phyloP scores from a whole-genome alignment of 805 yeast genomes.

The Ogataea pini region DNA sequence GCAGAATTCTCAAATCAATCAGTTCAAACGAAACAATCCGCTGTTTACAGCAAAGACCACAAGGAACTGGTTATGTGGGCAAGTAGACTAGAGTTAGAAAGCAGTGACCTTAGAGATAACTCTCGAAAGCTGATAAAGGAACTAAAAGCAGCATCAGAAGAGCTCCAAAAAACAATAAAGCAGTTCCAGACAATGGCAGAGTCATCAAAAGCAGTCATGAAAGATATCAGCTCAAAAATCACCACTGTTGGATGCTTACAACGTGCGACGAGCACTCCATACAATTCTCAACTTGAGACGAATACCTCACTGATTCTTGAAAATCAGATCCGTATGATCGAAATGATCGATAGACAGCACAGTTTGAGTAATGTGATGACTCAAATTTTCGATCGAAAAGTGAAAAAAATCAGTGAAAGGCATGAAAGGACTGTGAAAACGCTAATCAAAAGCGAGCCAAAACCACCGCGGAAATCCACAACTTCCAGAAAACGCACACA shows the following conservation, averaged over 20 bases:
- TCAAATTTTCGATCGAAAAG: neutral
- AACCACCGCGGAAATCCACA: neutral
- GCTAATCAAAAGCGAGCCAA: neutral
- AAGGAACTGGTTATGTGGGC: slow-evolving; percentile 49
- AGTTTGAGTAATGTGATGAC: neutral
- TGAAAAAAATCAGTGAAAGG: neutral
- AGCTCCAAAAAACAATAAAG: slow-evolving; percentile 9
- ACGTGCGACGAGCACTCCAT: neutral
- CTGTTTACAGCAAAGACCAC: slow-evolving; percentile 19
- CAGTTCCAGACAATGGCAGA: slow-evolving; percentile 11
- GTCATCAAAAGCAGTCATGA: slow-evolving; percentile 14
- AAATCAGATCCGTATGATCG: slow-evolving; percentile 16
- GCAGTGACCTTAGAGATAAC: slow-evolving; percentile 42
- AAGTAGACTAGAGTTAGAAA: slow-evolving; percentile 49
- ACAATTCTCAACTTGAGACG: slow-evolving; percentile 8
- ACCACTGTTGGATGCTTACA: slow-evolving; percentile 7
- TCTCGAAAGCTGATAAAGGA: slow-evolving; percentile 21
- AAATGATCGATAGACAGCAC: slow-evolving; percentile 7
- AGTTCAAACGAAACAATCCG: neutral
- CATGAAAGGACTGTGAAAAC: neutral
- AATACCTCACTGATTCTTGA: slow-evolving; percentile 14
- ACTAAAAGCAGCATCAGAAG: slow-evolving; percentile 14
- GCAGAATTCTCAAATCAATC: slow-evolving; percentile 2
- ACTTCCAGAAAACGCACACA: neutral
- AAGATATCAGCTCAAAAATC: slow-evolving; percentile 13